Base-by-base conservation (phyloP, 2,329 filamentous ascomycete genomes). In the Ophiostoma triangulosporum region DNA sequence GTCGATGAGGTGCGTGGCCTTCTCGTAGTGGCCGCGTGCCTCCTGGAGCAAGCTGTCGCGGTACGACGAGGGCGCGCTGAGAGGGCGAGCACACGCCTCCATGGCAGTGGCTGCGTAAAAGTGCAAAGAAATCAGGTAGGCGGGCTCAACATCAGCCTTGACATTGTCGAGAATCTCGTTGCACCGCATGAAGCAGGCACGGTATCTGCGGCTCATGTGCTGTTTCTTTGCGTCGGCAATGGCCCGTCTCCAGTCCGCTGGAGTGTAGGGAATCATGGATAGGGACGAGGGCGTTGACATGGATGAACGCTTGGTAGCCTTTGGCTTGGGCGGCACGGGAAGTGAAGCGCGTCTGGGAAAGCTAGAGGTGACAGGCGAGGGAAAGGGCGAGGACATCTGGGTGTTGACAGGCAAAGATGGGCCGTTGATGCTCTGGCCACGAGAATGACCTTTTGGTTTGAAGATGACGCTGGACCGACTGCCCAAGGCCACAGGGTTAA, bases 101-200 rank as follows among this genome's bases (percentile, higher is more conserved):
- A 78, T 69, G 14, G 77, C 74, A n/a, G 70, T 73, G 20, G 78
- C 78, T n/a, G 77, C 77, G 57, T 80, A 81, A 62, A 81, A 80
- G 62, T 78, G 73, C 6, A 81, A 69, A 56, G 78, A 80, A 58
- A 81, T 75, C 32, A 79, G 67, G 60, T 80, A 74, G 6, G 75
- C 66, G 2, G 76, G 73, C 60, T 79, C 74, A 20, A 75, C 66
- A 26, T 68, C 43, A n/a, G 24, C 67, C 58, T 69, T 72, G 49
- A 74, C 64, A 54, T 69, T 71, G 40, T 73, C 70, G 32, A 81
- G 62, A 35, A 80, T 71, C 60, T 79, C 74, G 48, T 66, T 68
- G 62, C 77, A 81, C 45, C 72, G 67, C 27, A 71, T 65, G 36
- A 73, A 73, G 64, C 78, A 81, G 7, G 72, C 70, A 9, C 75